Evolutionary conservation across 768 basidiomycete species (phyloP).

Genomic region (Suillus variegatus): DNA sequence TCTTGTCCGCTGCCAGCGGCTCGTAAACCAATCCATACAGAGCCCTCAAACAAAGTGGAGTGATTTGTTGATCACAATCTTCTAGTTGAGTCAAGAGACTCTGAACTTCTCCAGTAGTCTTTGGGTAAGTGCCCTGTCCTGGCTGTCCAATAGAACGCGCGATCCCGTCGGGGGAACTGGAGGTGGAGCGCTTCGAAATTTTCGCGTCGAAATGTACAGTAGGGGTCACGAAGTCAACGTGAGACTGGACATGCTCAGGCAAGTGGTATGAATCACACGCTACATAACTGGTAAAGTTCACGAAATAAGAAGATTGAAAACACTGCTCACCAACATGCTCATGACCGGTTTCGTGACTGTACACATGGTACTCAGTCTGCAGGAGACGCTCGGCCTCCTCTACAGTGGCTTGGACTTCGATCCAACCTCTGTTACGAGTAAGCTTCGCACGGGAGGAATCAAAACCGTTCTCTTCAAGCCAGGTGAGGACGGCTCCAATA

Average conservation of each 20-base stretch:
- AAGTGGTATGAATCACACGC: constrained; percentile 38
- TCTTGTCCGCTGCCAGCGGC: constrained; percentile 32
- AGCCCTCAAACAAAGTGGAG: constrained; percentile 40
- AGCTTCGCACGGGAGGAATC: constrained; percentile 37
- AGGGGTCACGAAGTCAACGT: constrained; percentile 42
- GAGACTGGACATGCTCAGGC: constrained; percentile 35
- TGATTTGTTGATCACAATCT: constrained; percentile 34
- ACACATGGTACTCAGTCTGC: constrained; percentile 46
- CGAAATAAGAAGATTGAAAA: background rate
- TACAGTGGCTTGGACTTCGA: constrained; percentile 40
- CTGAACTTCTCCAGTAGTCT: constrained; percentile 17
- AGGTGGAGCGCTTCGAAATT: constrained; percentile 26
- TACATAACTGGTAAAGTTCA: constrained; percentile 11
- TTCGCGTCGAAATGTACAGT: constrained; percentile 38
- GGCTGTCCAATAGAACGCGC: constrained; percentile 9
- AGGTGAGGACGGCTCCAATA: constrained; percentile 41
- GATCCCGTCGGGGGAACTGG: constrained; percentile 21
- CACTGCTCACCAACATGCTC: constrained; percentile 38
- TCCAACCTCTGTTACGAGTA: constrained; percentile 40
- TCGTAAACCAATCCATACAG: constrained; percentile 38
- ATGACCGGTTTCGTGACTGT: constrained; percentile 37
- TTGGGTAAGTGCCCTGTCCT: constrained; percentile 6
- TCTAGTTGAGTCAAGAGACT: constrained; percentile 20
- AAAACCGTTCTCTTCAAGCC: constrained; percentile 47
- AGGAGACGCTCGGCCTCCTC: constrained; percentile 44